phyloP scores from a whole-genome alignment of 2,329 filamentous ascomycete genomes.

The Helotiales sp. region DNA sequence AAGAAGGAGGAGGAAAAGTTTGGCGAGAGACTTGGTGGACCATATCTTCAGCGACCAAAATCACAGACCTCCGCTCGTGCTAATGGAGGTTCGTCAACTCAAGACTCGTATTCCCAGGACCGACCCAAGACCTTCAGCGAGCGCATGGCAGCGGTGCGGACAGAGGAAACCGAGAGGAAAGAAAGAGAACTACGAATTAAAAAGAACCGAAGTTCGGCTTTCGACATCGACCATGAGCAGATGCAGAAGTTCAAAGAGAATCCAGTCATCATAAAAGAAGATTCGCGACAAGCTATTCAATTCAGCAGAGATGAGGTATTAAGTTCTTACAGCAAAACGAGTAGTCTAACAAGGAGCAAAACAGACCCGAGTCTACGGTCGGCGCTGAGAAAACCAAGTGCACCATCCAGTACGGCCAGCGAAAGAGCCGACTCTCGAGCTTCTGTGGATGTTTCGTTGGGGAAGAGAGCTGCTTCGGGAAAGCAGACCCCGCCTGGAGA shows the following conservation, averaged over 20 bases:
- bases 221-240: slow-evolving; percentile 56
- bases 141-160: slow-evolving; percentile 71
- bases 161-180: slow-evolving; percentile 50
- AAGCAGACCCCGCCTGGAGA: slow-evolving; percentile 35
- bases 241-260: slow-evolving; percentile 59
- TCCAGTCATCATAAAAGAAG: slow-evolving; percentile 55
- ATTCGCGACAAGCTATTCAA: slow-evolving; percentile 47
- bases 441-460: slow-evolving; percentile 10
- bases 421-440: slow-evolving; percentile 24
- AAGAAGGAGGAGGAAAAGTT: slow-evolving; percentile 34
- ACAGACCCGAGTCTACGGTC: slow-evolving; percentile 28
- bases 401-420: slow-evolving; percentile 5
- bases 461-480: slow-evolving; percentile 10
- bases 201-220: slow-evolving; percentile 54
- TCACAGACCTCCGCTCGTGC: slow-evolving; percentile 29
- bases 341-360: slow-evolving; percentile 44
- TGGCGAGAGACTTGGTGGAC: slow-evolving; percentile 36
- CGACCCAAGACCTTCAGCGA: slow-evolving; percentile 74
- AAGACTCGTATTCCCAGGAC: slow-evolving; percentile 27
- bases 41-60: slow-evolving; percentile 46
- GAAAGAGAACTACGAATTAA: slow-evolving; percentile 55
- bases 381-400: slow-evolving; percentile 18
- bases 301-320: slow-evolving; percentile 67
- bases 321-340: slow-evolving; percentile 30
- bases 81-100: slow-evolving; percentile 15